Percentiles rank a stretch among this genome's conserved stretches.
These are phyloP conservation scores for Penicillium aurantiogriseum DNA, from an alignment of 2,329 filamentous ascomycete genomes.

Conservation along the genomic window DNA sequence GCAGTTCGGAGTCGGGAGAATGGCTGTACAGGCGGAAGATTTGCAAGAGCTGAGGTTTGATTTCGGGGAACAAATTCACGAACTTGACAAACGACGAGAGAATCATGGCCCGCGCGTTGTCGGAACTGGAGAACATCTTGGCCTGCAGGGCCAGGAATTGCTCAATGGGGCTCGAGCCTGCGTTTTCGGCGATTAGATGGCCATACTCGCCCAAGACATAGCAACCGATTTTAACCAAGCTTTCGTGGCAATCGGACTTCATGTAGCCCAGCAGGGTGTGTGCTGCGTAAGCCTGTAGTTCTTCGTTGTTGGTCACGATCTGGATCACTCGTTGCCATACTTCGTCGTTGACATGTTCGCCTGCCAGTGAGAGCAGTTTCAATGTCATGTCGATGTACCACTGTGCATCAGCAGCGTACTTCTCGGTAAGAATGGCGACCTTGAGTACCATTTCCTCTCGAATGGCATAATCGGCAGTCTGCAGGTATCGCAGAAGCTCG, in stretches of 20 bases:
- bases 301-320: conserved; percentile 98
- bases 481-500: conserved; percentile 89
- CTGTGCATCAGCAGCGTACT: conserved; percentile 96
- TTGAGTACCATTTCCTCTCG: conserved; percentile 99
- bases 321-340: conserved; percentile 99
- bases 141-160: conserved; percentile 89
- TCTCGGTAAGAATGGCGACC: conserved; percentile 96
- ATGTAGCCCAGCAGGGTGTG: conserved; percentile 90
- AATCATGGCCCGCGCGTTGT: conserved; percentile 88
- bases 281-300: conserved; percentile 92
- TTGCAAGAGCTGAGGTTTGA: conserved; percentile 89
- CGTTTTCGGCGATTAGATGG: conserved; percentile 88
- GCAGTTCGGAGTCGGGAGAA: conserved; percentile 89
- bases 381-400: conserved; percentile 99
- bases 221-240: conserved; percentile 93
- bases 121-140: conserved; percentile 85
- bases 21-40: conserved; percentile 92
- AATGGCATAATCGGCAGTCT: conserved; percentile 96
- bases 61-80: conserved; percentile 96
- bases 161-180: conserved; percentile 92
- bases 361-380: conserved; percentile 90
- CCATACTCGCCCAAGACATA: conserved; percentile 97
- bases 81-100: conserved; percentile 96
- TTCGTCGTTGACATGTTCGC: conserved; percentile 97
- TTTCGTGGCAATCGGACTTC: conserved; percentile 93